phyloP scores from a whole-genome alignment of 1,139 yeast genomes.

The Pichia sp. region DNA sequence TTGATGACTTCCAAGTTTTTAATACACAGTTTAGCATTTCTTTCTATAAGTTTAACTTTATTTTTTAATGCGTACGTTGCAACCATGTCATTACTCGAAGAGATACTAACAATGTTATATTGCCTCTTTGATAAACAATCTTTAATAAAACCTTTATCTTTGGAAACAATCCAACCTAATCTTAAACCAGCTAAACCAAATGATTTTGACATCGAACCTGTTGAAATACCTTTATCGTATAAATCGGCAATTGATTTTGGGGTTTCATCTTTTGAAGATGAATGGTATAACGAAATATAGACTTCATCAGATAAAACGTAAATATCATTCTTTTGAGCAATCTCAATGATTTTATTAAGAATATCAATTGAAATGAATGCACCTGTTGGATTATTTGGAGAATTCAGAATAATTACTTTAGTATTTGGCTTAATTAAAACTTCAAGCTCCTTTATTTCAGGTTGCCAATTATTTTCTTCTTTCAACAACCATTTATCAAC shows the following conservation, averaged over 20 bases:
- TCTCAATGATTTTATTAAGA: constrained; percentile 34
- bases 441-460: constrained; percentile 34
- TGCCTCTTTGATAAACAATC: constrained; percentile 41
- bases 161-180: constrained; percentile 47
- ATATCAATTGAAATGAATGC: constrained; percentile 35
- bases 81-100: neutral
- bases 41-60: neutral
- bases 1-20: neutral
- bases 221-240: constrained; percentile 41
- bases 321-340: constrained; percentile 34
- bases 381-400: constrained; percentile 55
- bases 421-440: constrained; percentile 34
- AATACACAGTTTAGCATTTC: neutral
- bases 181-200: constrained; percentile 51
- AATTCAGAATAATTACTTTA: constrained; percentile 42
- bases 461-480: constrained; percentile 33
- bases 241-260: constrained; percentile 40
- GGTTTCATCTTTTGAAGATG: constrained; percentile 24
- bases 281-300: constrained; percentile 48
- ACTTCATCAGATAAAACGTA: constrained; percentile 49
- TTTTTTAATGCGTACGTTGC: neutral
- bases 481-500: constrained; percentile 35
- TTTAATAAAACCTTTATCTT: constrained; percentile 29
- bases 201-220: constrained; percentile 51
- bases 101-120: constrained; percentile 39